phyloP scores from a whole-genome alignment of 495 filamentous ascomycete genomes.

The Gamarada debralockiae region DNA sequence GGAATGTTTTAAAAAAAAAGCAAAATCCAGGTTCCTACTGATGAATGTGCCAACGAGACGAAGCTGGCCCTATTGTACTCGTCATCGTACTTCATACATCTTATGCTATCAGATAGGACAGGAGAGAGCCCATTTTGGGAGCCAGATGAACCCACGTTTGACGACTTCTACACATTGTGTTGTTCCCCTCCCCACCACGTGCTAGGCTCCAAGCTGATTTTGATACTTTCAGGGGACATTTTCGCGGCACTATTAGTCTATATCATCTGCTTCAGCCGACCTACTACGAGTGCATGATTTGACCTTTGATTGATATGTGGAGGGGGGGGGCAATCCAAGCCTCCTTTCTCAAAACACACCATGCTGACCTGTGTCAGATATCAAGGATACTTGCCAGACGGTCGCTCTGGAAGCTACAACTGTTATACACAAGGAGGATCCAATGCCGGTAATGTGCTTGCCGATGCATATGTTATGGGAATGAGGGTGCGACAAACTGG shows the following conservation, averaged over 20 bases:
- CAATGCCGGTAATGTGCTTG: slow-evolving; percentile 68
- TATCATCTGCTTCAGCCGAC: slow-evolving; percentile 52
- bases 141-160: slow-evolving; percentile 49
- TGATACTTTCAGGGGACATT: no score
- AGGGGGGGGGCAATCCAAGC: no score
- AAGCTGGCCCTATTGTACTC: slow-evolving; percentile 59
- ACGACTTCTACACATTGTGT: slow-evolving; percentile 48
- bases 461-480: slow-evolving; percentile 67
- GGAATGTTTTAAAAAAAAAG: no score
- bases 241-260: slow-evolving; percentile 60
- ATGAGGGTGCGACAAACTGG: slow-evolving; percentile 61
- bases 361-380: no score
- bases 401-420: slow-evolving; percentile 28
- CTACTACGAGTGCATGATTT: slow-evolving; percentile 58
- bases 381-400: slow-evolving; percentile 65
- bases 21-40: no score
- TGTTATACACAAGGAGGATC: slow-evolving; percentile 67
- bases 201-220: no score
- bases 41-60: slow-evolving; percentile 38
- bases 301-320: slow-evolving; percentile 70
- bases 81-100: slow-evolving; percentile 63
- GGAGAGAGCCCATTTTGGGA: slow-evolving; percentile 54
- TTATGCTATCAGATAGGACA: slow-evolving; percentile 68
- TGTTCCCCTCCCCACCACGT: no score
- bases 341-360: no score